Conservation (phyloP, 2,329 filamentous ascomycete genomes). For the Arthrobotrys musiformis region DNA sequence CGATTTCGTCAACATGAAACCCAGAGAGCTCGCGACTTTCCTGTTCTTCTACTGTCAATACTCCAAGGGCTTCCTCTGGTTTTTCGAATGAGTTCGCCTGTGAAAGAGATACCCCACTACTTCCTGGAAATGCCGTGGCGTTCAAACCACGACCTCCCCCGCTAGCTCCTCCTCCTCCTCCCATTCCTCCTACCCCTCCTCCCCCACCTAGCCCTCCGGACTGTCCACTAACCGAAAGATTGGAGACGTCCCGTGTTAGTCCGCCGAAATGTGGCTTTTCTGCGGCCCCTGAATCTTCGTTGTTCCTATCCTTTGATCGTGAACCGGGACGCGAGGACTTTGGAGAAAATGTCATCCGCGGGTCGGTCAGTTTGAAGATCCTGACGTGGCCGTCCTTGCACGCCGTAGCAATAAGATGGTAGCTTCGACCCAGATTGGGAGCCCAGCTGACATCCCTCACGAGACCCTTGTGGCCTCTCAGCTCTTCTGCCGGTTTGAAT, state of each 20-base stretch:
- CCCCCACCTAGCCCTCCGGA: no score
- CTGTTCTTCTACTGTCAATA: conserved; percentile 50
- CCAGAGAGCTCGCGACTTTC: conserved; percentile 52
- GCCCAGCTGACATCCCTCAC: conserved; percentile 93
- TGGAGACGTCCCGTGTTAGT: conserved; percentile 47
- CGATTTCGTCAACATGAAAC: conserved; percentile 58
- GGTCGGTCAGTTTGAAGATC: conserved; percentile 77
- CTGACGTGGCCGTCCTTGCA: conserved; percentile 91
- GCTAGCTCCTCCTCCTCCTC: no score
- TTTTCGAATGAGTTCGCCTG: conserved; percentile 51
- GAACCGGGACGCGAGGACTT: conserved; percentile 39
- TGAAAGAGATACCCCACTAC: conserved; percentile 39
- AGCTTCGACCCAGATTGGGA: conserved; percentile 86
- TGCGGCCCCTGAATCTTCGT: conserved; percentile 6
- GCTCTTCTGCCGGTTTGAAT: conserved; percentile 84
- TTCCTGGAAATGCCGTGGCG: conserved; percentile 26
- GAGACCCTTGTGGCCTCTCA: conserved; percentile 78
- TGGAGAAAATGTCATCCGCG: conserved; percentile 52
- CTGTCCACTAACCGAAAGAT: conserved; percentile 37
- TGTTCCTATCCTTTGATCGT: conserved; percentile 42
- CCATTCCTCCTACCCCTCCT: no score
- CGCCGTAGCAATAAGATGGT: conserved; percentile 89
- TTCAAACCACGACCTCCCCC: conserved; percentile 20
- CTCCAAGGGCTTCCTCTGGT: conserved; percentile 42
- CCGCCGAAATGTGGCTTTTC: conserved; percentile 54